A percentile compares a stretch with the other conserved stretches of the same genome.
phyloP scores from a whole-genome alignment of 2,329 filamentous ascomycete species.

The Clonostachys chloroleuca region DNA sequence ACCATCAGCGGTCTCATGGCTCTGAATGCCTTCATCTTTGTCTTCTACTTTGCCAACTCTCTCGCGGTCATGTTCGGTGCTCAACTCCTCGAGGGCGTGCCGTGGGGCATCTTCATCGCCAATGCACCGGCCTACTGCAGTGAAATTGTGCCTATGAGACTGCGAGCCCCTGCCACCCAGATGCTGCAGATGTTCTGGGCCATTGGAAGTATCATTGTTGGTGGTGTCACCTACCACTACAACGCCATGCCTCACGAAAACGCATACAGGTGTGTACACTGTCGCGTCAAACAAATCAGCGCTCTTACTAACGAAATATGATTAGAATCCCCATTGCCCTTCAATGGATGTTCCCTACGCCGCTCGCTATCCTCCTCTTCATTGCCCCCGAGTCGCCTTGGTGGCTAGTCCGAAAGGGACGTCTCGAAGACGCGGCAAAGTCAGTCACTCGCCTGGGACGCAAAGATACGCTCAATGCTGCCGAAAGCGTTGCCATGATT shows the following conservation, averaged over 20 bases:
- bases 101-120: conserved; percentile 57
- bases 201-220: conserved; percentile 56
- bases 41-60: conserved; percentile 49
- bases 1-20: conserved; percentile 27
- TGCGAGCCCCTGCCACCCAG: conserved; percentile 52
- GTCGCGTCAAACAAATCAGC: conserved; percentile 12
- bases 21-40: conserved; percentile 31
- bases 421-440: conserved; percentile 31
- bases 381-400: conserved; percentile 46
- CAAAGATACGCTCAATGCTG: conserved; percentile 7
- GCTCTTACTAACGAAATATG: conserved; percentile 11
- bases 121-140: conserved; percentile 32
- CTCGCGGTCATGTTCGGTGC: conserved; percentile 37
- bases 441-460: conserved; percentile 41
- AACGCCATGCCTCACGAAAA: not conserved
- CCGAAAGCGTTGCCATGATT: conserved; percentile 50
- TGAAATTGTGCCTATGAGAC: conserved; percentile 53
- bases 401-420: conserved; percentile 48
- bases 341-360: conserved; percentile 54
- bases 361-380: conserved; percentile 23
- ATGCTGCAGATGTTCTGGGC: conserved; percentile 64
- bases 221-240: conserved; percentile 47
- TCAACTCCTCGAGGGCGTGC: conserved; percentile 55
- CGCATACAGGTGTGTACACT: not conserved
- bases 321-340: conserved; percentile 46